Evolutionary conservation across 768 basidiomycete genomes (phyloP), one percentile per base, ranked within the genome.

Genomic region (Agaricus subrufescens): DNA sequence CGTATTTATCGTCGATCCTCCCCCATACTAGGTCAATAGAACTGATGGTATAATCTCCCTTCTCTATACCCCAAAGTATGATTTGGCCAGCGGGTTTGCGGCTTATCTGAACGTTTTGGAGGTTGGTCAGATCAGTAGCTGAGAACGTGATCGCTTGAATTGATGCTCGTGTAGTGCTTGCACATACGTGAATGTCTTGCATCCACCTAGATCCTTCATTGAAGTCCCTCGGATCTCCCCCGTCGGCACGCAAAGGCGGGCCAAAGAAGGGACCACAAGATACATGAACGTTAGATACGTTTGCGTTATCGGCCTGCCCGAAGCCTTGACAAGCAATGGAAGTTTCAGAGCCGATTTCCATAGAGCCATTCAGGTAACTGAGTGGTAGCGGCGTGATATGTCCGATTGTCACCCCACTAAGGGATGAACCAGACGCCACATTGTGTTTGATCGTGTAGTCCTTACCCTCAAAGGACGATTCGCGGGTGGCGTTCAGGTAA

Each of bases 161-260:
- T 15, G 47, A 49, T n/a, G 47, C 47, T 9, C 47, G 47, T 14
- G 47, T 64, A 3, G 54, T 55, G 19, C 63, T 62, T 3, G 63
- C 60, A 26, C 65, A 66, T 5, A 30, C 44, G 9, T 61, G 57
- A 19, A 63, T 11, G 9, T 52, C 57, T 23, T 66, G 65, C 19
- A 44, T 53, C 63, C 63, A 66, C 2, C 50, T 63, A 12, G 62
- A 66, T 12, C 57, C 58, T 6, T 44, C 48, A 3, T 25, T 55
- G 5, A 56, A 53, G 10, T 51, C 2, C 11, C 37, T 45, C 1
- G 51, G 47, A 46, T 66, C 63, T 2, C 65, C 65, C n/a, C 63
- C 65, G n/a, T 66, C 65, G 1, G 62, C 56, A 3, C 65, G 60
- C 44, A 52, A 52, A 5, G 63, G 59, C 3, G 63, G 61, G 0